Conservation (phyloP, 1,284 basidiomycete species). For the Moesziomyces parantarcticus region DNA sequence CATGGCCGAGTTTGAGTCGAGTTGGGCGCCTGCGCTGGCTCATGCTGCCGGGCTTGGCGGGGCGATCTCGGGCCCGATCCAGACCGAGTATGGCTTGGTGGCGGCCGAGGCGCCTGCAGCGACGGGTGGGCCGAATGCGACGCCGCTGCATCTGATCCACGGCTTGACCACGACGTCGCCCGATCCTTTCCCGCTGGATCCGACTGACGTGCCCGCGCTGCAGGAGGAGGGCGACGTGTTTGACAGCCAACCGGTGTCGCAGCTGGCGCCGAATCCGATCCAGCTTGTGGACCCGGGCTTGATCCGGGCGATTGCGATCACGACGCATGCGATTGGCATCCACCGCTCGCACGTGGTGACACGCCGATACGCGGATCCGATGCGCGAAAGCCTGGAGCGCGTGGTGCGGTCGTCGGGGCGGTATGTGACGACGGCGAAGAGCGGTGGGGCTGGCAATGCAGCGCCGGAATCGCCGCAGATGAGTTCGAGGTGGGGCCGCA, state of each 20-base stretch:
- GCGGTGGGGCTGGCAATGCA: neutral
- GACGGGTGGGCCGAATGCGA: slow-evolving; percentile 62
- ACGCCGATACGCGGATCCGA: slow-evolving; percentile 62
- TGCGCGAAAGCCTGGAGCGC: slow-evolving; percentile 56
- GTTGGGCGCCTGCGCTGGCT: slow-evolving; percentile 57
- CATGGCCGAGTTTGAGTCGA: slow-evolving; percentile 61
- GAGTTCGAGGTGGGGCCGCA: slow-evolving; percentile 36
- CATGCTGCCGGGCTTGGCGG: slow-evolving; percentile 55
- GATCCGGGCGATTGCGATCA: slow-evolving; percentile 64
- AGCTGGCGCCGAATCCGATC: slow-evolving; percentile 14
- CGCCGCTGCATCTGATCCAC: slow-evolving; percentile 65
- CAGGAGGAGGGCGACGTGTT: slow-evolving; percentile 38
- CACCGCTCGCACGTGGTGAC: slow-evolving; percentile 63
- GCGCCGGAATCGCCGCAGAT: slow-evolving; percentile 27
- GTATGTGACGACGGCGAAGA: slow-evolving; percentile 9
- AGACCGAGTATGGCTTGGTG: slow-evolving; percentile 45
- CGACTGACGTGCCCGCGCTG: slow-evolving; percentile 57
- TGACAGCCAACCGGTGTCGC: slow-evolving; percentile 20
- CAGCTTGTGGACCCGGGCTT: slow-evolving; percentile 58
- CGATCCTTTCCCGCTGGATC: slow-evolving; percentile 62
- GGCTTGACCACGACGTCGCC: slow-evolving; percentile 61
- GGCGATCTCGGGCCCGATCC: slow-evolving; percentile 16
- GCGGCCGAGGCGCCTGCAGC: slow-evolving; percentile 33
- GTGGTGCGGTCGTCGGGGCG: slow-evolving; percentile 49
- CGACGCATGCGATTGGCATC: slow-evolving; percentile 58